Percentiles rank a stretch among this genome's conserved stretches.
Evolutionary conservation across 2,329 filamentous ascomycete species (phyloP).

Genomic region (Cladosporium halotolerans): DNA sequence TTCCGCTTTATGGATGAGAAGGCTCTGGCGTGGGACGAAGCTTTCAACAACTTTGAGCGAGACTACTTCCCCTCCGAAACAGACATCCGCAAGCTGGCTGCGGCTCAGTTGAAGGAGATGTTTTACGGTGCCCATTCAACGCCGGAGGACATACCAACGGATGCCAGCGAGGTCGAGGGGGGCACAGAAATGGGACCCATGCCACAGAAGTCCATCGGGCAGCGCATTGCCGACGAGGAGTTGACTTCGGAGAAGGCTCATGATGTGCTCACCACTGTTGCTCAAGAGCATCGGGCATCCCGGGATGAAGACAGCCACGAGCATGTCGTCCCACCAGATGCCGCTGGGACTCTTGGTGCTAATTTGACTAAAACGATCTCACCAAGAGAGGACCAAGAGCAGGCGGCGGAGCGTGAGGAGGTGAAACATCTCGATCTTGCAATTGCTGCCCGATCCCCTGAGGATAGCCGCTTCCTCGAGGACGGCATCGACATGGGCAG

Average conservation of each 20-base stretch:
- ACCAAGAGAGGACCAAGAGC: slow-evolving; percentile 26
- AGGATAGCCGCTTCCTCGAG: slow-evolving; percentile 13
- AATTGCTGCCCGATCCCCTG: slow-evolving; percentile 34
- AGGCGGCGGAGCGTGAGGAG: slow-evolving; percentile 43
- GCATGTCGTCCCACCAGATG: slow-evolving; percentile 14
- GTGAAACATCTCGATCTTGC: slow-evolving; percentile 58
- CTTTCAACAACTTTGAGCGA: slow-evolving; percentile 83
- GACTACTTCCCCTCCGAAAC: slow-evolving; percentile 93
- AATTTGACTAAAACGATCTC: slow-evolving; percentile 21
- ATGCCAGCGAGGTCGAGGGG: slow-evolving; percentile 54
- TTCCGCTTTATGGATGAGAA: slow-evolving; percentile 88
- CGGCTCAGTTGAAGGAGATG: slow-evolving; percentile 87
- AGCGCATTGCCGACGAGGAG: slow-evolving; percentile 43
- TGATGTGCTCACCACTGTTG: slow-evolving; percentile 57
- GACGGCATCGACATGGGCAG: not conserved
- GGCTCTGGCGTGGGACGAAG: slow-evolving; percentile 86
- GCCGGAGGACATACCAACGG: slow-evolving; percentile 26
- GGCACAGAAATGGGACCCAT: slow-evolving; percentile 42
- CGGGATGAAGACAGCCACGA: slow-evolving; percentile 18
- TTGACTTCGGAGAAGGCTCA: slow-evolving; percentile 53
- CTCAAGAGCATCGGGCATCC: slow-evolving; percentile 51
- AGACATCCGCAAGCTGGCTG: slow-evolving; percentile 86
- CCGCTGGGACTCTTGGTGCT: slow-evolving; percentile 4
- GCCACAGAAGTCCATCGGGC: slow-evolving; percentile 29
- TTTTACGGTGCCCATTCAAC: slow-evolving; percentile 79